Evolutionary conservation across 2,329 filamentous ascomycete genomes (phyloP), one percentile per base, ranked within the genome.

Genomic region (Apiospora malaysiana): DNA sequence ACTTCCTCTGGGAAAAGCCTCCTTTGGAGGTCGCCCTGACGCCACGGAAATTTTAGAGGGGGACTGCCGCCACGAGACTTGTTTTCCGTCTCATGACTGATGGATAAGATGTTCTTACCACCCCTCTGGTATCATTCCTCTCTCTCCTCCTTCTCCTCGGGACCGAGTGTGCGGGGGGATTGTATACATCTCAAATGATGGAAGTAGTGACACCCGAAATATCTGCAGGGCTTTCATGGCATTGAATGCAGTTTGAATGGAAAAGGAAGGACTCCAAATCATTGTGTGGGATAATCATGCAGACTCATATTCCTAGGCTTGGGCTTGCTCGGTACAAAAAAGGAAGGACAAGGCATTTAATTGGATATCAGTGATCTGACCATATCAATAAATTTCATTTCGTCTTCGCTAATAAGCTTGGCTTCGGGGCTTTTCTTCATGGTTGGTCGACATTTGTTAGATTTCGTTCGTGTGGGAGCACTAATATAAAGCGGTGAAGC

Each of bases 1-100:
- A 46, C 43, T 47, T 47, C 46, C 45, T 68, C 25, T 68, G 66
- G 66, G 43, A 68, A 12, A 68, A 68, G 32, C 66, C 66, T 16
- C 66, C 66, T 10, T 25, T 68, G 66, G 45, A 46, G 16, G 43
- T 68, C 4, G 27, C 40, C 27, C 6, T 68, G 12, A 68, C 40
- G 25, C 45, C 66, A 12, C 63, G 63, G 21, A 10, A 45, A 10
- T 59, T 59, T 14, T 59, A 37, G 14, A 16, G 12, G 25, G 14
- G 7, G 5, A 2, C 10, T 2, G 0, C 10, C 10, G 10, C 23
- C 23, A 49, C 21, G 21, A 23, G 8, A 23, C 4, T 6, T 1
- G 9, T 16, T 45, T 14, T 42, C 8, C 12, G 14, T 5, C 5
- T 9, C 16, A 45, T 18, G 42, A 18, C 1, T 18, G 14, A 14